Percentiles rank a stretch among this genome's conserved stretches.
These are phyloP conservation scores for Kokia cookei DNA, from an alignment of 441 rosid species.

Conservation along the genomic window DNA sequence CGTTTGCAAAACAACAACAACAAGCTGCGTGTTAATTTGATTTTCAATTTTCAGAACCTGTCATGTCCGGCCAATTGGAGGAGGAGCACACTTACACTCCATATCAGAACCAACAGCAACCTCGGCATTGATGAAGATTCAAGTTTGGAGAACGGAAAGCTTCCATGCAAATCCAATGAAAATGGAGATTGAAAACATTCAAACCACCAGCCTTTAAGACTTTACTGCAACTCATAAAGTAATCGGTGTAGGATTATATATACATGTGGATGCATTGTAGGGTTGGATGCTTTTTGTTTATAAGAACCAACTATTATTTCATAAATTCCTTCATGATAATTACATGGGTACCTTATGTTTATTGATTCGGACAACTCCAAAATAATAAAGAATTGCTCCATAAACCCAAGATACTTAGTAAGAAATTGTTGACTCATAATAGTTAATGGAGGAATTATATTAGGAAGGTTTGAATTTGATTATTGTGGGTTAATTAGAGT, in stretches of 20 bases:
- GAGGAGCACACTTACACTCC: slow-evolving; percentile 33
- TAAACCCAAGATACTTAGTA: too few species aligned
- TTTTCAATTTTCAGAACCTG: too few species aligned
- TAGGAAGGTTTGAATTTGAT: too few species aligned
- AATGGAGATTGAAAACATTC: not conserved
- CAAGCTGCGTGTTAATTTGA: too few species aligned
- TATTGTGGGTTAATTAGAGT: too few species aligned
- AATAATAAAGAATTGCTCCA: too few species aligned
- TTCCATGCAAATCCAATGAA: not conserved
- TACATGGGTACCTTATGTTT: not conserved
- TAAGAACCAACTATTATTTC: not conserved
- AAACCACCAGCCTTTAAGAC: not conserved
- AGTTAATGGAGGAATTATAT: too few species aligned
- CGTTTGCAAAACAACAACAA: too few species aligned
- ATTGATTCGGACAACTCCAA: too few species aligned
- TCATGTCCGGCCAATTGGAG: slow-evolving; percentile 23
- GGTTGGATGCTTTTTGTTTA: not conserved
- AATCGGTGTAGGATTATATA: not conserved
- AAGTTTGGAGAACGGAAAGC: not conserved
- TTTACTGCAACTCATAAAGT: not conserved
- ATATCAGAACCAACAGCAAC: not conserved
- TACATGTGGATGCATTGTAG: not conserved
- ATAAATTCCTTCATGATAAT: not conserved
- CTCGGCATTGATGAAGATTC: not conserved
- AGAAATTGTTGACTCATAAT: too few species aligned